These are phyloP conservation scores for Globisporangium radiosum DNA, from an alignment of 352 stramenopile genomes.

Conservation along the genomic window DNA sequence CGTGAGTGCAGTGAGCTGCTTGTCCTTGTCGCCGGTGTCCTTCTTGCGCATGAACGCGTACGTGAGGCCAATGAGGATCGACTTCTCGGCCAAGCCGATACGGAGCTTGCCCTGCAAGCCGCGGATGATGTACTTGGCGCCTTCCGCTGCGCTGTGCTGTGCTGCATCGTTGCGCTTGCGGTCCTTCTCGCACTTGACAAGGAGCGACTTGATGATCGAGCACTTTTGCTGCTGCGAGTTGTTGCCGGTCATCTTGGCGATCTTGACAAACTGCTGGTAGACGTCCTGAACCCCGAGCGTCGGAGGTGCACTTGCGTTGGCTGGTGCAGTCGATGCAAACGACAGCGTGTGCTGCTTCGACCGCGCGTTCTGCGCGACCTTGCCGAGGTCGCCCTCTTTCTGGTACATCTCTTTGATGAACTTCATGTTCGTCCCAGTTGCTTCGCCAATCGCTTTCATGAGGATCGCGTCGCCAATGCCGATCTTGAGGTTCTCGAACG, in stretches of 20 bases:
- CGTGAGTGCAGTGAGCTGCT: conserved; percentile 85
- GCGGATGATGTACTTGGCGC: conserved; percentile 98
- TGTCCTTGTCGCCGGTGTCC: conserved; percentile 72
- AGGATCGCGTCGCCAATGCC: conserved; percentile 97
- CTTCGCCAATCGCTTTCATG: conserved; percentile 96
- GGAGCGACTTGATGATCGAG: conserved; percentile 94
- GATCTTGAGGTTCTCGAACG: conserved; percentile 97
- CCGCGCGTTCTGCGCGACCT: conserved; percentile 92
- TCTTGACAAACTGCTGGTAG: conserved; percentile 89
- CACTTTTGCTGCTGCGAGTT: conserved; percentile 97
- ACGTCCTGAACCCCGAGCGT: conserved; percentile 85
- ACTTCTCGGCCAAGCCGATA: conserved; percentile 96
- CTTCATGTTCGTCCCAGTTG: conserved; percentile 85
- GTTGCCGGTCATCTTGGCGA: conserved; percentile 92
- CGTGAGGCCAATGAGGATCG: conserved; percentile 95
- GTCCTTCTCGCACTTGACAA: conserved; percentile 90
- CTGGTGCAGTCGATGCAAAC: conserved; percentile 31
- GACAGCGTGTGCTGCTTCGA: conserved; percentile 92
- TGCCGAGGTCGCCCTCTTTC: conserved; percentile 95
- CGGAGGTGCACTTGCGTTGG: conserved; percentile 61
- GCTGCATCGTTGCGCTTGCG: conserved; percentile 32
- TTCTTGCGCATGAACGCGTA: conserved; percentile 93
- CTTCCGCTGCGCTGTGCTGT: conserved; percentile 56
- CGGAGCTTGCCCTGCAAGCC: conserved; percentile 97
- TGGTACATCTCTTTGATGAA: conserved; percentile 96